phyloP scores from a whole-genome alignment of 257 asterid genomes.

The Nicotiana tomentosiformis region DNA sequence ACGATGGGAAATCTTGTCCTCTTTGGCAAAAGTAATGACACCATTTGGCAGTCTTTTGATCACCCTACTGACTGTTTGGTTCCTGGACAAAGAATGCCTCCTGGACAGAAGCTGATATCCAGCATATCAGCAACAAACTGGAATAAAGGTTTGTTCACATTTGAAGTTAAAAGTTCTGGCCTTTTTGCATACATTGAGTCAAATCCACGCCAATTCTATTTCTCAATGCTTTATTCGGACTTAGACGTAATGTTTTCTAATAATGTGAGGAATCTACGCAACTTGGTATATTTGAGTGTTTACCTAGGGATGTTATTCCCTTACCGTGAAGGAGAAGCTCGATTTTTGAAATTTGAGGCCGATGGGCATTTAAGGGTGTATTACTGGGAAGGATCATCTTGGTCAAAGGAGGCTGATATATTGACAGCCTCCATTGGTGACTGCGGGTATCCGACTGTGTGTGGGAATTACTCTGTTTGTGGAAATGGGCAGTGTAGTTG shows the following conservation, averaged over 20 bases:
- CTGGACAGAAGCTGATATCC: neutral
- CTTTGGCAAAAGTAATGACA: neutral
- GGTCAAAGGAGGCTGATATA: neutral
- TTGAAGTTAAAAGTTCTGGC: neutral
- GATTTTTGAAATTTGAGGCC: neutral
- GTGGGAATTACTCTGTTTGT: conserved; percentile 18
- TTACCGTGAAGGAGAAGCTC: no score
- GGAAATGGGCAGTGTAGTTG: conserved; percentile 9
- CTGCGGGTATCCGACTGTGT: conserved; percentile 10
- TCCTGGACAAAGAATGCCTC: neutral
- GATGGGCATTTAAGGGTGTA: conserved; percentile 13
- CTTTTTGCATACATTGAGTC: neutral
- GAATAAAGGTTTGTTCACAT: neutral
- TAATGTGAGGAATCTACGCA: no score
- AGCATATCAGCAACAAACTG: neutral
- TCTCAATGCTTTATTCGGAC: no score
- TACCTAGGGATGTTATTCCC: no score
- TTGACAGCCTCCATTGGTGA: neutral
- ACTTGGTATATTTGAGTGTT: no score
- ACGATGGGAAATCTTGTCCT: neutral
- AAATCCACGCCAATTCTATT: no score
- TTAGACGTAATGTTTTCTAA: no score
- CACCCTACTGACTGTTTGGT: neutral
- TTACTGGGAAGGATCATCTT: neutral
- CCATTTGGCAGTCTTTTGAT: conserved; percentile 8